Conservation (phyloP, 1,139 yeast species). For the Saccharomyces hybrid region DNA sequence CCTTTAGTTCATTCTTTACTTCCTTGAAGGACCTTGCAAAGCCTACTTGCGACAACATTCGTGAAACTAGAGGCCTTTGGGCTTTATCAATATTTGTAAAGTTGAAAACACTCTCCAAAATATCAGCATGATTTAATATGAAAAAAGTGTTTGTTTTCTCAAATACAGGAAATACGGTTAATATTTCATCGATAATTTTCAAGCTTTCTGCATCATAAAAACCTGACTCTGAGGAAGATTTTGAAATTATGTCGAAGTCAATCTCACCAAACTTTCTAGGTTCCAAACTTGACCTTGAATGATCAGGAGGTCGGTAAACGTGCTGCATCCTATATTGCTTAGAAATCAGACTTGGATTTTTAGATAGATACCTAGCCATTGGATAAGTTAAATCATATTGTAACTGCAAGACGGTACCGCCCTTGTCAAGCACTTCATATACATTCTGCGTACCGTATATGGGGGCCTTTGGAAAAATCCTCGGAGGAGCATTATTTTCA, state of each 20-base stretch:
- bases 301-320: slow-evolving; percentile 64
- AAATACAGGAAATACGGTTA: slow-evolving; percentile 58
- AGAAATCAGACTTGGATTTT: slow-evolving; percentile 39
- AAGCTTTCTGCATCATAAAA: slow-evolving; percentile 81
- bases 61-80: slow-evolving; percentile 59
- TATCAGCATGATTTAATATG: slow-evolving; percentile 70
- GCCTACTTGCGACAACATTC: slow-evolving; percentile 67
- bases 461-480: slow-evolving; percentile 76
- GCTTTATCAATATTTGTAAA: slow-evolving; percentile 72
- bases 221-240: slow-evolving; percentile 40
- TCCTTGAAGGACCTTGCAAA: slow-evolving; percentile 61
- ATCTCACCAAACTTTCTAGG: slow-evolving; percentile 77
- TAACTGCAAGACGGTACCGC: slow-evolving; percentile 79
- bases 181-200: slow-evolving; percentile 69
- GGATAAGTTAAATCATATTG: slow-evolving; percentile 89
- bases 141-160: slow-evolving; percentile 47
- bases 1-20: slow-evolving; percentile 54
- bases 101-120: slow-evolving; percentile 65
- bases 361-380: slow-evolving; percentile 74
- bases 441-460: slow-evolving; percentile 55
- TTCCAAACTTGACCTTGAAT: slow-evolving; percentile 48
- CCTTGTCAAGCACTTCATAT: slow-evolving; percentile 72
- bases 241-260: slow-evolving; percentile 72
- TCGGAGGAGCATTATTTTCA: slow-evolving; percentile 53
- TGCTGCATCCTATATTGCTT: slow-evolving; percentile 70